Base-by-base conservation (phyloP, 176 grass and related monocot genomes). In the Puccinellia tenuiflora region DNA sequence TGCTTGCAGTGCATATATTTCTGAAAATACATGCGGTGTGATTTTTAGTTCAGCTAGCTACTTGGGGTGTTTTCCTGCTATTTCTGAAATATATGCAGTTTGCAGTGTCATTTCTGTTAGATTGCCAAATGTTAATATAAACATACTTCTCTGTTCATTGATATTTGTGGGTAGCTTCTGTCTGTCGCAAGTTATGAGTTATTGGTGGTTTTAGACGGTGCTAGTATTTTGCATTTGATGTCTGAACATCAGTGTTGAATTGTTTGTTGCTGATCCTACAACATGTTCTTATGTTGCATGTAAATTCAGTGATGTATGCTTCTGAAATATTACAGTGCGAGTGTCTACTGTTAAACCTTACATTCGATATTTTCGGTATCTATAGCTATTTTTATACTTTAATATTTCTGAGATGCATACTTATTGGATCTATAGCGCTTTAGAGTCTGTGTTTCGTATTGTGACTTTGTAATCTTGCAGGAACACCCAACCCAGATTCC, bases 401-500 rank as follows among this genome's bases (percentile, higher is more conserved):
- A 52, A 26, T 47, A 25, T 38, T 82, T 45, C 42, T 45, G 43
- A 67, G 1, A 50, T 50, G 31, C 42, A 20, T 62, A 39, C 3
- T 37, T 83, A 5, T 52, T 83, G 62, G 4, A 0, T 68, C 37
- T 85, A 38, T 84, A 42, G 21, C 16, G 15, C 24, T 17, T 31
- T n/a, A 38, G 77, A 76, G 50, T 80, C n/a, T 69, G 21, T 22
- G 8, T 74, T 31, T 74, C 17, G 16, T 51, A 51, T 51, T 51
- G 28, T 50, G 9, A 51, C 17, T 20, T 51, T 31, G 6, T 30
- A 74, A 31, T 74, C 42, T 70, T 85, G 79, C 45, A 93, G 91
- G 79, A 90, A 86, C 34, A 72, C 79, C 43, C 88, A 93, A 75
- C 79, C 85, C 66, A 88, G 76, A 84, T 90, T 93, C 72, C 86